A percentile compares a stretch with the other conserved stretches of the same genome.
Evolutionary conservation across 1,284 basidiomycete species (phyloP).

Genomic region (Boletus subluridellus): DNA sequence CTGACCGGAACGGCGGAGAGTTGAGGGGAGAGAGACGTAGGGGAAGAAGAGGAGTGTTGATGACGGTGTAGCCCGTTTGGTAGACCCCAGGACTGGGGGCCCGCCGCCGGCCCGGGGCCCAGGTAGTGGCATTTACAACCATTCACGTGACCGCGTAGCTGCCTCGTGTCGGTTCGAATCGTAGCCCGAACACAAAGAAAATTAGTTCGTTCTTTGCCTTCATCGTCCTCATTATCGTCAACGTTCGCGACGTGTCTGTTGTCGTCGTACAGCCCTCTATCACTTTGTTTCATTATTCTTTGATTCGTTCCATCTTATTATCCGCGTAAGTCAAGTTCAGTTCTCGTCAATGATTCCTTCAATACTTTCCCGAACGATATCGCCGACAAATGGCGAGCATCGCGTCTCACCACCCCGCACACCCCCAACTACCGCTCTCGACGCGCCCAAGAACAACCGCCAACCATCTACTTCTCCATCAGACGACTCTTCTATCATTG

Average conservation of each 20-base stretch:
- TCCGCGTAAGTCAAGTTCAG: slow-evolving; percentile 16
- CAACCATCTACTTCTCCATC: slow-evolving; percentile 45
- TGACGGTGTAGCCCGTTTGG: background rate
- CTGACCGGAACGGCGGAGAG: too few species aligned
- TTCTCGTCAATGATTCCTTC: slow-evolving; percentile 23
- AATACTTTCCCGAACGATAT: slow-evolving; percentile 27
- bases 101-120: too few species aligned
- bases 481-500: slow-evolving; percentile 60
- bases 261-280: slow-evolving; percentile 5
- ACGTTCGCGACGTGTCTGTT: slow-evolving; percentile 22
- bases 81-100: too few species aligned
- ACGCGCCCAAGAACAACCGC: slow-evolving; percentile 33
- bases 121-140: slow-evolving; percentile 19
- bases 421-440: slow-evolving; percentile 26
- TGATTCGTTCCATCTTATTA: background rate
- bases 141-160: slow-evolving; percentile 34
- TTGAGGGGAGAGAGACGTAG: too few species aligned
- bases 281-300: background rate
- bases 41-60: too few species aligned
- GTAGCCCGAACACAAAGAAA: slow-evolving; percentile 29
- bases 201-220: slow-evolving; percentile 13
- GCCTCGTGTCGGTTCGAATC: slow-evolving; percentile 36
- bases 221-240: slow-evolving; percentile 14
- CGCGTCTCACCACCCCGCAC: slow-evolving; percentile 33
- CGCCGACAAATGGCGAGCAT: slow-evolving; percentile 32